Base-by-base conservation (phyloP, 2,329 filamentous ascomycete species). In the Colletotrichum viniferum region DNA sequence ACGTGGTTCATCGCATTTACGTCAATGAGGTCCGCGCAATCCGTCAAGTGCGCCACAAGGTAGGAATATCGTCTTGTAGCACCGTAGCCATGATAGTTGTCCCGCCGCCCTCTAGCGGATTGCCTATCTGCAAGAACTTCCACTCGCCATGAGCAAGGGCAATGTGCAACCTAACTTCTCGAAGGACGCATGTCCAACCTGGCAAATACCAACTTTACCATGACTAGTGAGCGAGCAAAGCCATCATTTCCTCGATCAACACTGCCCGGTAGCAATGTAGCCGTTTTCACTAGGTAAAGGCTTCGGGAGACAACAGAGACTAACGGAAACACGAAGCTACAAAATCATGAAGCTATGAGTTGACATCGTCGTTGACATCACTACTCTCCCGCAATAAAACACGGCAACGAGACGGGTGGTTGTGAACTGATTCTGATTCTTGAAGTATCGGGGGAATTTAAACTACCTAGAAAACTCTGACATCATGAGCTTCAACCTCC, bases 351-450 rank as follows among this genome's bases (percentile, higher is more conserved):
- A 43, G 38, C 38, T 2, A 43, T n/a, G 38, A n/a, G 9, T 43
- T 43, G 18, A 43, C 6, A 21, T 6, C 43, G 13, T 48, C 43
- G 43, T 48, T 48, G 18, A 10, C 10, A 13, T 48, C 18, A 48
- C 43, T 48, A n/a, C 43, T 48, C 18, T 12, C n/a, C n/a, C 43
- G 43, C n/a, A 48, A 48, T 48, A 12, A 12, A 10, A 18, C 13
- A 21, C 13, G 12, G n/a, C 61, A 43, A 63, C 4, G 21, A 36
- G 21, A 61, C 43, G 18, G 18, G 43, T 48, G 43, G 9, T 48
- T 63, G 52, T 75, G 73, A 73, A 73, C 64, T 48, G 34, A 58
- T 75, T 75, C 55, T 63, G 43, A 68, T 69, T 73, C 28, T 75
- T 69, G 18, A 61, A 56, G 62, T 30, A 18, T 60, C 32, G 58